Evolutionary conservation across 176 grass and related monocot genomes (phyloP).

Genomic region (Secale cereale): DNA sequence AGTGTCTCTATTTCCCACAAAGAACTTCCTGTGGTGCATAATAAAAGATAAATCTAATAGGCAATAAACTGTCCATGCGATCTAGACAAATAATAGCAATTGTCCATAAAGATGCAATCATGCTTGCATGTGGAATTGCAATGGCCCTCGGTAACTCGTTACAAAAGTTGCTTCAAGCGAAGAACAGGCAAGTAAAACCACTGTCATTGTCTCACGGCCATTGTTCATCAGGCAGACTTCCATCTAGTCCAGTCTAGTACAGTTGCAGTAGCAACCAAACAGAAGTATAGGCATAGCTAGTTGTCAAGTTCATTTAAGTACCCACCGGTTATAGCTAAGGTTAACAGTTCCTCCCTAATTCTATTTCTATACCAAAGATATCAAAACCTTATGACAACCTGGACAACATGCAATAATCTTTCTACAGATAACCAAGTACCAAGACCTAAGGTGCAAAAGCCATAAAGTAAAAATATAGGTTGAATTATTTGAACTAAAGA

Average conservation of each 20-base stretch:
- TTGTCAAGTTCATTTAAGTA: neutral
- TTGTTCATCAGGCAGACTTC: neutral
- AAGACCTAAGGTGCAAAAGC: neutral
- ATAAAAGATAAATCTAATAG: slow-evolving; percentile 18
- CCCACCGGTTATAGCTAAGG: neutral
- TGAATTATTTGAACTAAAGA: neutral
- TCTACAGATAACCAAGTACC: neutral
- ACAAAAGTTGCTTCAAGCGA: neutral
- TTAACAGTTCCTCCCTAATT: neutral
- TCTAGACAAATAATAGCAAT: neutral
- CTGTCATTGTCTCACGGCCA: neutral
- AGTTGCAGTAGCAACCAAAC: slow-evolving; percentile 2
- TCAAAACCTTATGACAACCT: neutral
- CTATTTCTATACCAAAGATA: neutral
- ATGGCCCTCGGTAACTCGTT: neutral
- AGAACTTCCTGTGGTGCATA: slow-evolving; percentile 63
- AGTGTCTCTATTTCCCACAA: slow-evolving; percentile 94
- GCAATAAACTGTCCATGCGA: neutral
- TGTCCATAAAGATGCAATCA: slow-evolving; percentile 18
- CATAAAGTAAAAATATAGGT: neutral
- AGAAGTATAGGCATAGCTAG: neutral
- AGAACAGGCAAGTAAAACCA: neutral
- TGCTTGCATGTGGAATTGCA: neutral
- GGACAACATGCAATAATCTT: neutral
- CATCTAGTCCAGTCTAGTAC: slow-evolving; percentile 9